Evolutionary conservation across 176 grass and related monocot genomes (phyloP).

Genomic region (Alloteropsis semialata): DNA sequence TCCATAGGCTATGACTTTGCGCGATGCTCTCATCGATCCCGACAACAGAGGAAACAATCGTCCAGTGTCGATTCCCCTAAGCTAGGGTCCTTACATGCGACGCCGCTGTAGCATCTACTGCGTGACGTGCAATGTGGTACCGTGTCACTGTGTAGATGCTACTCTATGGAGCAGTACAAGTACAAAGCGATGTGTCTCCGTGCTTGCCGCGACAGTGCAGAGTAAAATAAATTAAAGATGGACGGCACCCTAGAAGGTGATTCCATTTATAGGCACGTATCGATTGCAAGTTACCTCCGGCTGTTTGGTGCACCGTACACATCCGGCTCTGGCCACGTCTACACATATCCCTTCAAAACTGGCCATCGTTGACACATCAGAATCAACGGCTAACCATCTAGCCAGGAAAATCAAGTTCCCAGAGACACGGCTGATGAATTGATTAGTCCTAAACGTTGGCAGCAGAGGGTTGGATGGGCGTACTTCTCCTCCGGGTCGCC

Average conservation of each 20-base stretch:
- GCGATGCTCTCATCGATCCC: background rate
- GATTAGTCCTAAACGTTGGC: constrained; percentile 6
- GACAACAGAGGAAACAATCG: background rate
- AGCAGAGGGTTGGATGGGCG: background rate
- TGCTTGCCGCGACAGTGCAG: background rate
- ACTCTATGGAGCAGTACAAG: background rate
- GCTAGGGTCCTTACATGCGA: background rate
- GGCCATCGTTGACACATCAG: background rate
- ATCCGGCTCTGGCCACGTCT: background rate
- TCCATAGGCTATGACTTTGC: background rate
- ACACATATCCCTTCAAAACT: background rate
- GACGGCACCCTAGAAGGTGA: background rate
- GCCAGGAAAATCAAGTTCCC: constrained; percentile 12
- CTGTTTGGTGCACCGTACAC: constrained; percentile 1
- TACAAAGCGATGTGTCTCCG: background rate
- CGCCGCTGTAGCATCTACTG: background rate
- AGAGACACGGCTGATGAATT: background rate
- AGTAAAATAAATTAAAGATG: background rate
- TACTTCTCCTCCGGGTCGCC: background rate
- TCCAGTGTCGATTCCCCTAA: background rate
- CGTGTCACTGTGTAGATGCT: background rate
- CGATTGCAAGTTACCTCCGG: background rate
- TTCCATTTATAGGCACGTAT: background rate
- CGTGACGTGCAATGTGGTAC: background rate
- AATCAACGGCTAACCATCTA: constrained; percentile 5